phyloP scores from a whole-genome alignment of 805 yeast species.

The Monosporozyma aerobia region DNA sequence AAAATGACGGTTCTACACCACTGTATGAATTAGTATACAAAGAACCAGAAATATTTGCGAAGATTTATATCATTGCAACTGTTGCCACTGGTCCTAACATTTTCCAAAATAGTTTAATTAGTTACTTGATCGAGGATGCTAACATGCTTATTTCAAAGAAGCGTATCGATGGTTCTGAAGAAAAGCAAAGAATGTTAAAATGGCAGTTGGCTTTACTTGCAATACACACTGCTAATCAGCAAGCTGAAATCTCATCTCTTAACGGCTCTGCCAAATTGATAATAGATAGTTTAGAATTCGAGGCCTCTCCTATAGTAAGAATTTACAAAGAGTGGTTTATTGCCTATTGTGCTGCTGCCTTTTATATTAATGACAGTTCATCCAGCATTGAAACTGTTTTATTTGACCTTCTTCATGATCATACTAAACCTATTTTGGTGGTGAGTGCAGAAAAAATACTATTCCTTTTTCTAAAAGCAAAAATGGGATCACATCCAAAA shows the following conservation, averaged over 20 bases:
- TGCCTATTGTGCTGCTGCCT: slow-evolving; percentile 4
- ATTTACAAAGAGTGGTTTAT: slow-evolving; percentile 53
- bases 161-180: slow-evolving; percentile 60
- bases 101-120: not conserved
- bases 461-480: slow-evolving; percentile 41
- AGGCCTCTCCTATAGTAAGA: slow-evolving; percentile 72
- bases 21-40: slow-evolving; percentile 48
- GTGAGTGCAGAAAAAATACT: slow-evolving; percentile 60
- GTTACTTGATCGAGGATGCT: not conserved
- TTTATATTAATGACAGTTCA: slow-evolving; percentile 9
- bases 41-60: slow-evolving; percentile 44
- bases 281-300: slow-evolving; percentile 26
- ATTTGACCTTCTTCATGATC: slow-evolving; percentile 28
- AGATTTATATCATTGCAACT: slow-evolving; percentile 41
- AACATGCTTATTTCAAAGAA: slow-evolving; percentile 21
- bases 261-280: not conserved
- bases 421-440: slow-evolving; percentile 34
- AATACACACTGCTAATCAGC: not conserved
- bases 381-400: slow-evolving; percentile 14
- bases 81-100: slow-evolving; percentile 21
- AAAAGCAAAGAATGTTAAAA: slow-evolving; percentile 49
- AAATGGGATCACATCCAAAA: slow-evolving; percentile 23
- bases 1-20: slow-evolving; percentile 11
- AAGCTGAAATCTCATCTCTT: not conserved
- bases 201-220: slow-evolving; percentile 3